Conservation (phyloP, 768 basidiomycete genomes). For the Melanogaster broomeanus region DNA sequence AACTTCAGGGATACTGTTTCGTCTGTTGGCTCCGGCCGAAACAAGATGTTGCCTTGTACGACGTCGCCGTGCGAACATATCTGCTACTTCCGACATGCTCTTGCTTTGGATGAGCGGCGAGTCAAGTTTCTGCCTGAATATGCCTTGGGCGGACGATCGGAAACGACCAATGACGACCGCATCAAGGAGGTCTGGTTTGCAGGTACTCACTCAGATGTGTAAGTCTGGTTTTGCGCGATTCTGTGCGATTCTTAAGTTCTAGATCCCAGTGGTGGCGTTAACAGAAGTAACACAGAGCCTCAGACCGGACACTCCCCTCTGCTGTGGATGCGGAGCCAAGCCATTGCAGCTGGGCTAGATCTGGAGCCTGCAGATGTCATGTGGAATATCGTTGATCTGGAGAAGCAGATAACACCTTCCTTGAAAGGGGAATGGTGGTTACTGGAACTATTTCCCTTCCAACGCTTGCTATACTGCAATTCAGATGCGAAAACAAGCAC, state of each 20-base stretch:
- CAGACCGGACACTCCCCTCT: conserved; percentile 29
- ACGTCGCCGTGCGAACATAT: conserved; percentile 33
- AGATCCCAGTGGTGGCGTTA: conserved; percentile 26
- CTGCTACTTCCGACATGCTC: conserved; percentile 46
- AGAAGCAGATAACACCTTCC: conserved; percentile 20
- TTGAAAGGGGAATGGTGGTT: conserved; percentile 22
- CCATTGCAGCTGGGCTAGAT: conserved; percentile 22
- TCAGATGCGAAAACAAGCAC: conserved; percentile 21
- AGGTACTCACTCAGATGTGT: conserved; percentile 42
- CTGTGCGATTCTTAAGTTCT: conserved; percentile 1
- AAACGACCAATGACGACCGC: conserved; percentile 12
- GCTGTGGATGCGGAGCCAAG: conserved; percentile 35
- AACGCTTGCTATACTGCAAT: conserved; percentile 29
- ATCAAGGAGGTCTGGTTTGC: conserved; percentile 47
- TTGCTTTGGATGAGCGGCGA: conserved; percentile 48
- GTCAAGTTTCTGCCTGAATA: conserved; percentile 51
- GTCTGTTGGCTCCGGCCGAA: conserved; percentile 40
- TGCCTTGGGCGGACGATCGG: conserved; percentile 29
- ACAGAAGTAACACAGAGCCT: conserved; percentile 26
- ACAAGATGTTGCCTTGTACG: conserved; percentile 33
- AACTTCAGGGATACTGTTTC: conserved; percentile 48
- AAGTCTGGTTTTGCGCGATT: conserved; percentile 4
- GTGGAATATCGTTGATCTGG: conserved; percentile 30
- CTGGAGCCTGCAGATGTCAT: conserved; percentile 24
- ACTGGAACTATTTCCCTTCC: conserved; percentile 25